phyloP scores from a whole-genome alignment of 176 grass and related monocot genomes.

The Zoysia japonica region DNA sequence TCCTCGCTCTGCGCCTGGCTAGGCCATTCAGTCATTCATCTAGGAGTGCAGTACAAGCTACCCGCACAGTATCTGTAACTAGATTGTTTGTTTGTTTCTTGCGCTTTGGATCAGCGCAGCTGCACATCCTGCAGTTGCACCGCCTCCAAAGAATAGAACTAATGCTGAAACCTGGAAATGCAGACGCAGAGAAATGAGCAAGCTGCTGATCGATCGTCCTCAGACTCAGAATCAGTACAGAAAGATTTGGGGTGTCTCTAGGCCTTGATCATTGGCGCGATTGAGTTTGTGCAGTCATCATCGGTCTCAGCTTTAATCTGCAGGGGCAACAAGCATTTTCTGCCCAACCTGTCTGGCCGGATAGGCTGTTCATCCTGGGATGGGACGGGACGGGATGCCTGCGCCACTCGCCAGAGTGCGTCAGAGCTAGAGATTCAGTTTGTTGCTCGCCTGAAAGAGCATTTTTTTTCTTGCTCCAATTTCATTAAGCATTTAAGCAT shows the following conservation, averaged over 20 bases:
- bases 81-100: constrained; percentile 49
- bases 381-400: constrained; percentile 6
- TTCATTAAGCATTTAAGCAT: too few species aligned
- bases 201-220: not conserved
- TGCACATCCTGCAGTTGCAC: too few species aligned
- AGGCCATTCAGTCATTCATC: constrained; percentile 4
- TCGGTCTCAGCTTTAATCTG: not conserved
- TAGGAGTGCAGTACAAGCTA: constrained; percentile 9
- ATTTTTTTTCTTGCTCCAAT: not conserved
- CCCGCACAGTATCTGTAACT: constrained; percentile 38
- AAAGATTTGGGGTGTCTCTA: constrained; percentile 25
- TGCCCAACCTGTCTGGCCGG: constrained; percentile 25
- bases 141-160: constrained; percentile 32
- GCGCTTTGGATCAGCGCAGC: not conserved
- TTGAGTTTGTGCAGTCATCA: constrained; percentile 22
- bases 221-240: constrained; percentile 21
- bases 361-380: too few species aligned
- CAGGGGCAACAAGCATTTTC: not conserved
- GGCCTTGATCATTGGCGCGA: constrained; percentile 28
- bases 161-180: not conserved
- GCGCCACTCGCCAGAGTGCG: not conserved
- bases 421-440: constrained; percentile 21
- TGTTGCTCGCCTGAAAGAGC: not conserved
- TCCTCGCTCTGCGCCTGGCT: constrained; percentile 2
- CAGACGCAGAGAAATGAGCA: constrained; percentile 32